phyloP scores from a whole-genome alignment of 1,284 basidiomycete genomes.

The Ceratorhiza oryzae-sativae region DNA sequence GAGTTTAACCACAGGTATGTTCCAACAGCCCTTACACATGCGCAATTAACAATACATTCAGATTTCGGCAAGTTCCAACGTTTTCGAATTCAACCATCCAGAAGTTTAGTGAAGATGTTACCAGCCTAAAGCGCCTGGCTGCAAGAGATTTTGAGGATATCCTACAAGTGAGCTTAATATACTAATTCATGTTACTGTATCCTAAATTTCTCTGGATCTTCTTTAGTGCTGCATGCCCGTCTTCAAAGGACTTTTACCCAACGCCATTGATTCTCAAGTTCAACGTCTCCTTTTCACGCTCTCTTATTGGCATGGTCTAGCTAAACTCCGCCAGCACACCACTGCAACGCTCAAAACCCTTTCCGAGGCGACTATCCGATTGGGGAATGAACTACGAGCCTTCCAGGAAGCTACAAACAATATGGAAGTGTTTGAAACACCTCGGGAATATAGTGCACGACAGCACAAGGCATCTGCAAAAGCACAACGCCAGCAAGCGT shows the following conservation, averaged over 20 bases:
- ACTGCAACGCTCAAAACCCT: constrained; percentile 1
- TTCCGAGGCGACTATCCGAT: constrained; percentile 41
- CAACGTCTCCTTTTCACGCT: constrained; percentile 6
- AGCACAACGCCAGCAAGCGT: not conserved
- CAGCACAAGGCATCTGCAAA: not conserved
- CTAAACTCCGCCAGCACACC: constrained; percentile 14
- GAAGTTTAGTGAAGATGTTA: constrained; percentile 38
- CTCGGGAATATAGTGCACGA: constrained; percentile 46
- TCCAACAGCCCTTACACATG: not conserved
- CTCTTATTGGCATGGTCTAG: not conserved
- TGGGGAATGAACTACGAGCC: constrained; percentile 44
- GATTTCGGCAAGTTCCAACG: constrained; percentile 38
- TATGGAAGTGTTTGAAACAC: constrained; percentile 47
- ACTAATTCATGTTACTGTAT: not conserved
- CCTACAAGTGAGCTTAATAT: not conserved
- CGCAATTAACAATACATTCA: not conserved
- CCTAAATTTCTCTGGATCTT: not conserved
- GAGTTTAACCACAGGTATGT: constrained; percentile 23
- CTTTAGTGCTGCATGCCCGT: constrained; percentile 50
- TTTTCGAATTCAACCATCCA: constrained; percentile 40
- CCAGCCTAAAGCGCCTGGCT: constrained; percentile 37
- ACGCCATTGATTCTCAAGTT: constrained; percentile 12
- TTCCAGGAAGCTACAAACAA: constrained; percentile 45
- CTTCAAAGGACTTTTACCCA: constrained; percentile 50
- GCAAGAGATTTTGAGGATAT: constrained; percentile 41